Evolutionary conservation across 2,329 filamentous ascomycete genomes (phyloP).

Genomic region (Huntiella moniliformis): DNA sequence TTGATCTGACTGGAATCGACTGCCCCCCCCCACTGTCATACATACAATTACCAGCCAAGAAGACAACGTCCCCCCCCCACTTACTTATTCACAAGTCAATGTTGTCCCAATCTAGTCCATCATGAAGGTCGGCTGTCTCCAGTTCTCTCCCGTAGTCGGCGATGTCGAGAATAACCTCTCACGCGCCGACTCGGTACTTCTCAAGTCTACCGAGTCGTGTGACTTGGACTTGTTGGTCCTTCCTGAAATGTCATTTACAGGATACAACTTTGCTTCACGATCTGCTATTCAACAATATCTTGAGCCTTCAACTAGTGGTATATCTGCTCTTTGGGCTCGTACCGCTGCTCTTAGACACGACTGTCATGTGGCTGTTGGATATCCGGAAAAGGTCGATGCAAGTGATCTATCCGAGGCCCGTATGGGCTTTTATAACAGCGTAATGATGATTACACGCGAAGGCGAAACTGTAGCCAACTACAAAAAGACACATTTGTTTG

Average conservation of each 20-base stretch:
- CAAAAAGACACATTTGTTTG: slow-evolving; percentile 37
- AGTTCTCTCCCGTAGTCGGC: slow-evolving; percentile 54
- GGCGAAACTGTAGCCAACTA: slow-evolving; percentile 45
- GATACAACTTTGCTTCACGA: slow-evolving; percentile 61
- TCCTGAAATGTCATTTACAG: slow-evolving; percentile 58
- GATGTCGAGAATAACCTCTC: slow-evolving; percentile 52
- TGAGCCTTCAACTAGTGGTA: slow-evolving; percentile 45
- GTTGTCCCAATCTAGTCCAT: slow-evolving; percentile 11
- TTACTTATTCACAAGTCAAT: background rate
- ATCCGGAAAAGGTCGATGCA: slow-evolving; percentile 49
- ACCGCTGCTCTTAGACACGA: slow-evolving; percentile 45
- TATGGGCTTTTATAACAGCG: slow-evolving; percentile 36
- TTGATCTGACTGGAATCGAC: background rate
- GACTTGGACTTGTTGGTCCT: slow-evolving; percentile 46
- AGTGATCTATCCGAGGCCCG: slow-evolving; percentile 28
- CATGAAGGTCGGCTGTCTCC: slow-evolving; percentile 53
- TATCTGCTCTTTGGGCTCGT: slow-evolving; percentile 53
- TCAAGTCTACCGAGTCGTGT: slow-evolving; percentile 18
- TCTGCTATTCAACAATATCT: slow-evolving; percentile 49
- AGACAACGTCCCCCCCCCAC: background rate
- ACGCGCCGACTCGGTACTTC: slow-evolving; percentile 44
- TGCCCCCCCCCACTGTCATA: background rate
- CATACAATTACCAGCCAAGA: background rate
- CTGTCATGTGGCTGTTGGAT: slow-evolving; percentile 52
- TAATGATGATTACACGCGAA: slow-evolving; percentile 34